Percentiles rank a stretch among this genome's conserved stretches.
Conservation (phyloP, 176 grass and related monocot species). For the Stipa capillata region DNA sequence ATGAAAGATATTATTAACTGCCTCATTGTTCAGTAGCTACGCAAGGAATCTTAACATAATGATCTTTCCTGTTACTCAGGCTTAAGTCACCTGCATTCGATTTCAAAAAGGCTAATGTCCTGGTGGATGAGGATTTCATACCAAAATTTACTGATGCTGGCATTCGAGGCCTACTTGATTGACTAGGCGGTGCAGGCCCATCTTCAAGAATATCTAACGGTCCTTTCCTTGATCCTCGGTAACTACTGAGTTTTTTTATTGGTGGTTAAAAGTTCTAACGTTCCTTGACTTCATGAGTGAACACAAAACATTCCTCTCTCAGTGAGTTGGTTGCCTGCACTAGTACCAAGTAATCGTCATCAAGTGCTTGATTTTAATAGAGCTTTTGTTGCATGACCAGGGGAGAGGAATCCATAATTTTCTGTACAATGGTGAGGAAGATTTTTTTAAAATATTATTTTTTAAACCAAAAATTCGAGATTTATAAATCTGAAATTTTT, state of each 20-base stretch:
- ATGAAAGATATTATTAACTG: not conserved
- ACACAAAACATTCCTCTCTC: not conserved
- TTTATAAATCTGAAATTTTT: no score
- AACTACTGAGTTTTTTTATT: constrained; percentile 9
- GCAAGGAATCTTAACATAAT: not conserved
- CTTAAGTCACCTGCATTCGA: constrained; percentile 80
- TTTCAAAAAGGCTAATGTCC: constrained; percentile 89
- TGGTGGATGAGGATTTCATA: constrained; percentile 79
- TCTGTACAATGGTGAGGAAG: constrained; percentile 54
- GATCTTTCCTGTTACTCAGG: constrained; percentile 48
- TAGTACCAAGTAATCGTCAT: not conserved
- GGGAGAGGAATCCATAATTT: constrained; percentile 58
- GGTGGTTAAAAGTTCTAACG: not conserved
- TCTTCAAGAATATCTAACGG: constrained; percentile 43
- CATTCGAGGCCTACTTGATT: constrained; percentile 63
- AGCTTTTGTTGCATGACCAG: constrained; percentile 35
- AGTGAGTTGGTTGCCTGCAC: not conserved
- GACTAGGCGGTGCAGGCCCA: constrained; percentile 39
- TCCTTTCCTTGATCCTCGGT: constrained; percentile 88
- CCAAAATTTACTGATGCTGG: constrained; percentile 78
- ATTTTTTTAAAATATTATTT: no score
- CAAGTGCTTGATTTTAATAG: not conserved
- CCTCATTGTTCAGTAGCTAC: not conserved
- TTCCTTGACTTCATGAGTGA: not conserved
- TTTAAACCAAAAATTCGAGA: no score